These are phyloP conservation scores for Yarrowia porcina DNA, from an alignment of 805 yeast species.

Conservation along the genomic window DNA sequence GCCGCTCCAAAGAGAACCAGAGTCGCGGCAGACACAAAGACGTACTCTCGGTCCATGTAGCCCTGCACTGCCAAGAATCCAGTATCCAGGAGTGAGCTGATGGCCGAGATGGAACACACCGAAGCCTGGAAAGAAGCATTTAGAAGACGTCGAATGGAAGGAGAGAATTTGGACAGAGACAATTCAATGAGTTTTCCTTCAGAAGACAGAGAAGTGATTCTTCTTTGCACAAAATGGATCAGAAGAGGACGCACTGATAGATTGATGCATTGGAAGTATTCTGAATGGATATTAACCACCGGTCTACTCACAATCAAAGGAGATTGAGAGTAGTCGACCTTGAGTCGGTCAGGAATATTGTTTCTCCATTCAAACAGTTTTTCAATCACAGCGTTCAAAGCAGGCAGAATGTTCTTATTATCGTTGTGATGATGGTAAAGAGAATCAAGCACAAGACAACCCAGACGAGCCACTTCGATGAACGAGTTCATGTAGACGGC, in stretches of 20 bases:
- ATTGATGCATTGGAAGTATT: conserved; percentile 32
- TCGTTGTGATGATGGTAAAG: conserved; percentile 29
- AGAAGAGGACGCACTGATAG: conserved; percentile 33
- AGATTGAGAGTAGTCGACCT: conserved; percentile 27
- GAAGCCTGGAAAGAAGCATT: conserved; percentile 33
- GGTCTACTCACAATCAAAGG: conserved; percentile 28
- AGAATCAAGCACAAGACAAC: conserved; percentile 28
- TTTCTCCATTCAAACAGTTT: conserved; percentile 30
- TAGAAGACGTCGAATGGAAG: conserved; percentile 28
- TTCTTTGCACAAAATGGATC: conserved; percentile 31
- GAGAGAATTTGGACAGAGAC: conserved; percentile 26
- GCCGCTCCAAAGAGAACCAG: conserved; percentile 31
- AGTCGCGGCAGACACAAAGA: conserved; percentile 32
- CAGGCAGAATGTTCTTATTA: conserved; percentile 28
- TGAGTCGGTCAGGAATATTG: conserved; percentile 27
- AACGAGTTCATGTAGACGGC: conserved; percentile 30
- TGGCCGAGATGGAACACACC: conserved; percentile 30
- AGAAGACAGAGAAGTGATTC: conserved; percentile 25
- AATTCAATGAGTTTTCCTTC: conserved; percentile 28
- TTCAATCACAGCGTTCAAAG: conserved; percentile 27
- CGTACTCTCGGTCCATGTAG: conserved; percentile 33
- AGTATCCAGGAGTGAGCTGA: conserved; percentile 16
- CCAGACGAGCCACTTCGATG: conserved; percentile 30
- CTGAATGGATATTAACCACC: conserved; percentile 30
- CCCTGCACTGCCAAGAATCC: conserved; percentile 29